Conservation (phyloP, 1,284 basidiomycete species). For the Ganoderma leucocontextum region DNA sequence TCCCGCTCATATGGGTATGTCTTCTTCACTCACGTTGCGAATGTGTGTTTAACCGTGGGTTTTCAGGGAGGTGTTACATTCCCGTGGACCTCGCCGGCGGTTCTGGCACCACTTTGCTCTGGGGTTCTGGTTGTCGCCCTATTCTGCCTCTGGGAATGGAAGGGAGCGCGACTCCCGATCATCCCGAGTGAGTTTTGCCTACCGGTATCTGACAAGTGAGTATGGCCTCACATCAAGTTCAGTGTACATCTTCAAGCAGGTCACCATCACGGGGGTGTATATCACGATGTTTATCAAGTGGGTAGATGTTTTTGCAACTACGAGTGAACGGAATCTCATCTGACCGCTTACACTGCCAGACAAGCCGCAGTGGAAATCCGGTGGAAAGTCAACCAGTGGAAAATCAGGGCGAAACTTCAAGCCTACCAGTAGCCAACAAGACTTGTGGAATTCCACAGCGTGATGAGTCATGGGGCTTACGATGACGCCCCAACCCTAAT, state of each 20-base stretch:
- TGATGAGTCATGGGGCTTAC: too few relatives aligned
- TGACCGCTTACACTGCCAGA: background rate
- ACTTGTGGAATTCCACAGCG: too few relatives aligned
- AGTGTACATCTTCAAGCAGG: constrained; percentile 78
- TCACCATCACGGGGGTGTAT: constrained; percentile 76
- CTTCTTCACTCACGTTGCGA: background rate
- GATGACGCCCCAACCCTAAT: too few relatives aligned
- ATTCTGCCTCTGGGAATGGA: constrained; percentile 81
- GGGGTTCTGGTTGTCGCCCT: constrained; percentile 61
- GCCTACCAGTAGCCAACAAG: too few relatives aligned
- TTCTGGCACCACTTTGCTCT: constrained; percentile 67
- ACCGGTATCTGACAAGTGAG: too few relatives aligned
- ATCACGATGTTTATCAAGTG: constrained; percentile 74
- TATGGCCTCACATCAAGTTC: background rate
- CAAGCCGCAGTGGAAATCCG: too few relatives aligned
- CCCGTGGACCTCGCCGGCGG: constrained; percentile 70
- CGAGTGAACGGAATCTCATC: background rate
- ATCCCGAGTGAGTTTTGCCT: constrained; percentile 61
- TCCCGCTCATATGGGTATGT: constrained; percentile 79
- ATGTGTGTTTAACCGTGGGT: background rate
- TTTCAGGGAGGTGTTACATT: constrained; percentile 72
- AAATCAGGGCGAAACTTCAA: too few relatives aligned
- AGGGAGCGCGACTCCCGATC: constrained; percentile 71
- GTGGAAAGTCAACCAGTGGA: too few relatives aligned
- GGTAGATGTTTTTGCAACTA: too few relatives aligned